Evolutionary conservation across 2,329 filamentous ascomycete species (phyloP).

Genomic region (Alternaria sp.): DNA sequence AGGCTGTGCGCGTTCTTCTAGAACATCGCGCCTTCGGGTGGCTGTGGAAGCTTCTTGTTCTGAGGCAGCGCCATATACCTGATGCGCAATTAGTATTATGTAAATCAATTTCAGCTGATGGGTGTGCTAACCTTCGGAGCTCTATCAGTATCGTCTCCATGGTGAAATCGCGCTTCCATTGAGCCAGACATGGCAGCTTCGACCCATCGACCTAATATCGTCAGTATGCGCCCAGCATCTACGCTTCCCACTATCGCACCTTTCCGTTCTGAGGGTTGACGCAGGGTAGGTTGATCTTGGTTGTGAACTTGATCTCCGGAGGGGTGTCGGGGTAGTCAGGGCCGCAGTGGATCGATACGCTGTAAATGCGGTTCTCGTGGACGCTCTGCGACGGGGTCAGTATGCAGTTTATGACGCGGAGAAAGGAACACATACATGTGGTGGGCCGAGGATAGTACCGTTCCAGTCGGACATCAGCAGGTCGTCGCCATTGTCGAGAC

Average conservation of each 20-base stretch:
- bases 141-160: constrained; percentile 95
- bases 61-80: constrained; percentile 92
- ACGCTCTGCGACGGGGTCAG: constrained; percentile 67
- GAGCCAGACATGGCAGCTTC: constrained; percentile 81
- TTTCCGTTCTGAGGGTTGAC: constrained; percentile 81
- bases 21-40: constrained; percentile 79
- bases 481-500: constrained; percentile 91
- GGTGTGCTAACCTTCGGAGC: constrained; percentile 69
- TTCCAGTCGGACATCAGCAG: constrained; percentile 99
- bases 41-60: constrained; percentile 96
- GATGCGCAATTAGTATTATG: constrained; percentile 12
- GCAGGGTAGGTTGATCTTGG: constrained; percentile 94
- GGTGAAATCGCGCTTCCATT: constrained; percentile 92
- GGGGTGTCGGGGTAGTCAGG: constrained; percentile 86
- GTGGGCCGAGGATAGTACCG: constrained; percentile 94
- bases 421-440: constrained; percentile 73
- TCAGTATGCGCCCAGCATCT: constrained; percentile 4
- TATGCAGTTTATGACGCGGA: background rate
- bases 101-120: background rate
- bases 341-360: constrained; percentile 94
- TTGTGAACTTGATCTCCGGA: constrained; percentile 89
- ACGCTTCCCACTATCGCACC: constrained; percentile 50
- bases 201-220: constrained; percentile 74
- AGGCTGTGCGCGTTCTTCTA: constrained; percentile 11
- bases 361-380: constrained; percentile 99